Evolutionary conservation across 345 rosid species (phyloP).

Genomic region (Trapa incisa): DNA sequence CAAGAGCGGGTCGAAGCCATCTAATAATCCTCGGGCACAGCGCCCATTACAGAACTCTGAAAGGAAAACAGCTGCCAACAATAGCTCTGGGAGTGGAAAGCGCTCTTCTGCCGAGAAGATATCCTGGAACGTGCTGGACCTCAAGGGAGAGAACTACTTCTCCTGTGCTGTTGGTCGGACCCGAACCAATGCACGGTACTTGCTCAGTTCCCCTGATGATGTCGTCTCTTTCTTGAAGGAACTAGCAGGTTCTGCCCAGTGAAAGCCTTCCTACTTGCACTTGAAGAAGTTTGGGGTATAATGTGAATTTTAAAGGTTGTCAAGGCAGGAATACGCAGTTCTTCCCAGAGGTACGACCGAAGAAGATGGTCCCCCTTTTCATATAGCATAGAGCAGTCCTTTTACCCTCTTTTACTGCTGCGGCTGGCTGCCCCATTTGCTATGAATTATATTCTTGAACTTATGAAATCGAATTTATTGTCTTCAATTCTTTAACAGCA

Average conservation of each 20-base stretch:
- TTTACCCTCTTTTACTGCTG: background rate
- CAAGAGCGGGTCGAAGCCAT: constrained; percentile 60
- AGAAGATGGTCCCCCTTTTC: too few species aligned
- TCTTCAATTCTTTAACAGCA: background rate
- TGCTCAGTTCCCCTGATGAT: constrained; percentile 62
- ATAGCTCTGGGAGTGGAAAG: constrained; percentile 30
- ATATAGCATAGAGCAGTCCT: too few species aligned
- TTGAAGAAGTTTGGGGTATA: background rate
- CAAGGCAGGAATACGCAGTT: too few species aligned
- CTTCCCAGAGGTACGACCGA: too few species aligned
- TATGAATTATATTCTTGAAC: background rate
- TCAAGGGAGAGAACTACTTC: constrained; percentile 92
- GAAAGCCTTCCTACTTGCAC: background rate
- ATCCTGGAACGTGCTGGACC: constrained; percentile 96
- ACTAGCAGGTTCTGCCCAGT: constrained; percentile 29
- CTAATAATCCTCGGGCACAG: constrained; percentile 37
- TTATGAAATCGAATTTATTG: background rate
- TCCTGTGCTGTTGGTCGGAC: constrained; percentile 86
- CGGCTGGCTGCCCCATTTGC: background rate
- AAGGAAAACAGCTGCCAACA: constrained; percentile 25
- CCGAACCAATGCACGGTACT: constrained; percentile 71
- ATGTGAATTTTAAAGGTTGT: background rate
- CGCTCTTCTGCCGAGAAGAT: constrained; percentile 63
- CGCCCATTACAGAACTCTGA: constrained; percentile 42
- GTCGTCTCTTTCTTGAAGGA: constrained; percentile 61